Evolutionary conservation across 202 grass and related monocot species (phyloP).

Genomic region (Elaeis oleifera): DNA sequence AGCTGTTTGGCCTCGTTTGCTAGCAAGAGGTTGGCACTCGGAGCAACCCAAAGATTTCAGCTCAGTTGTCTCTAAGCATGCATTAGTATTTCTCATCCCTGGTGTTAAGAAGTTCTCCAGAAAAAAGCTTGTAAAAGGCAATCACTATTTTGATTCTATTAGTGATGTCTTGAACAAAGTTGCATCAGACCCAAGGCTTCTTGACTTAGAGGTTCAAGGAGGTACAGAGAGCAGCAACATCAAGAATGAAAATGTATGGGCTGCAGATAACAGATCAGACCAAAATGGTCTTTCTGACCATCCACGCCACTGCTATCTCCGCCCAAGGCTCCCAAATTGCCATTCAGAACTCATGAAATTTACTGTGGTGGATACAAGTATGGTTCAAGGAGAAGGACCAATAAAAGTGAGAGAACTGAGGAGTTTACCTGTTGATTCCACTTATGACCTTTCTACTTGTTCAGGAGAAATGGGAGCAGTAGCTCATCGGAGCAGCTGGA

Average conservation of each 20-base stretch:
- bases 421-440: constrained; percentile 55
- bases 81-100: constrained; percentile 59
- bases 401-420: constrained; percentile 76
- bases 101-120: constrained; percentile 44
- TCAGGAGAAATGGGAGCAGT: constrained; percentile 36
- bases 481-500: constrained; percentile 43
- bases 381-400: constrained; percentile 61
- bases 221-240: constrained; percentile 25
- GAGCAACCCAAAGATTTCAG: constrained; percentile 68
- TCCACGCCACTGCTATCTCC: constrained; percentile 32
- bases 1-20: constrained; percentile 87
- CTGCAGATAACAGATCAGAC: constrained; percentile 26
- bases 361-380: constrained; percentile 89
- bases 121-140: constrained; percentile 78
- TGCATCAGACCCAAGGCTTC: constrained; percentile 64
- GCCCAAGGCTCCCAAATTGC: constrained; percentile 38
- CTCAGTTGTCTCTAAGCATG: constrained; percentile 45
- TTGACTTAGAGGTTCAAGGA: constrained; percentile 42
- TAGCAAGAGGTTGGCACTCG: constrained; percentile 92
- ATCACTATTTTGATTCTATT: constrained; percentile 99
- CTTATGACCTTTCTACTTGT: constrained; percentile 33
- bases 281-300: constrained; percentile 32
- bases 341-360: constrained; percentile 75
- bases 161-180: constrained; percentile 94
- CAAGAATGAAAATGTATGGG: constrained; percentile 50